phyloP scores from a whole-genome alignment of 2,329 filamentous ascomycete species.

The Colletotrichum zoysiae region DNA sequence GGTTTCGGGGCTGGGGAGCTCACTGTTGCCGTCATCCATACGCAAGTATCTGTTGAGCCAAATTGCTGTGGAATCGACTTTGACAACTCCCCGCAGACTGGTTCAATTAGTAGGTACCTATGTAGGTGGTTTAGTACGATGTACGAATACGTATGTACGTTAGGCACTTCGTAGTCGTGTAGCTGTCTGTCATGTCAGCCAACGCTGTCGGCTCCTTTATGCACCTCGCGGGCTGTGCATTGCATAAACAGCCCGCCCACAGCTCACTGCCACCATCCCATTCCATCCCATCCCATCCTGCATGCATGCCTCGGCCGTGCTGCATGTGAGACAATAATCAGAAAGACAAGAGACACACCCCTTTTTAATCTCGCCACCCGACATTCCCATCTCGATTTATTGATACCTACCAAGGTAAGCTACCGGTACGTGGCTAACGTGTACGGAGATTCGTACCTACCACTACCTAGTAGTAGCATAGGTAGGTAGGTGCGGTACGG shows the following conservation, averaged over 20 bases:
- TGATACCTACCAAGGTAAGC: not conserved
- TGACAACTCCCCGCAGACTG: not conserved
- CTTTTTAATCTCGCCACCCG: constrained; percentile 12
- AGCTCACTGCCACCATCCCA: too few relatives aligned
- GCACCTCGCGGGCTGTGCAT: constrained; percentile 8
- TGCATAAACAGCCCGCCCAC: too few relatives aligned
- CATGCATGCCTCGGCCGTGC: constrained; percentile 28
- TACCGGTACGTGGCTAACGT: too few relatives aligned
- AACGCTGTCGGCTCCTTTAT: constrained; percentile 2
- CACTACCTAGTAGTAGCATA: too few relatives aligned
- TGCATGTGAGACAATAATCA: constrained; percentile 36
- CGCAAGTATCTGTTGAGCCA: not conserved
- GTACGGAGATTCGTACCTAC: too few relatives aligned
- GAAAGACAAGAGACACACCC: constrained; percentile 26
- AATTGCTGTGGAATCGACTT: not conserved
- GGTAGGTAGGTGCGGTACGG: too few relatives aligned
- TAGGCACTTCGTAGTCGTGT: too few relatives aligned
- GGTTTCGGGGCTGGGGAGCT: not conserved
- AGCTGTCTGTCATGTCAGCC: too few relatives aligned
- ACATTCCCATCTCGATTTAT: constrained; percentile 28
- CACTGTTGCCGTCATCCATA: not conserved
- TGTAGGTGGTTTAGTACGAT: too few relatives aligned
- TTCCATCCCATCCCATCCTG: too few relatives aligned
- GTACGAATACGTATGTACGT: too few relatives aligned
- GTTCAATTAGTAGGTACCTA: too few relatives aligned